Base-by-base conservation (phyloP, 805 yeast genomes). In the Saturnispora ahearnii region DNA sequence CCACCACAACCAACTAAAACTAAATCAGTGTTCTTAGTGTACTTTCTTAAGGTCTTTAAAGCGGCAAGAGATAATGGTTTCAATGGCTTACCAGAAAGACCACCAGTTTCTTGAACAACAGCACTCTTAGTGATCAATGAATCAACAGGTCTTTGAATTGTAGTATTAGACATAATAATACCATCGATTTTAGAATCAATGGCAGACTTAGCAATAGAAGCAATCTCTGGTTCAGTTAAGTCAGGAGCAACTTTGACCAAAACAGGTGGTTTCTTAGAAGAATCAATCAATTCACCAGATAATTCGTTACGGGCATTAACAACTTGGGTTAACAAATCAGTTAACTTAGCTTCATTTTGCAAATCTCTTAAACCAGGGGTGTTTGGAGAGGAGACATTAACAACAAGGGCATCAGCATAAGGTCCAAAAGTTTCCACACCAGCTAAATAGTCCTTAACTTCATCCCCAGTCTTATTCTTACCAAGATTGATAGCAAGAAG, bases 1-100 rank as follows among this genome's bases (percentile, higher is more conserved):
- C 98, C 98, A 51, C 98, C 98, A 68, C 96, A 89, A 32, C 98
- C 98, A 56, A 91, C 77, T 41, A 91, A 73, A 2, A 89, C 85
- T 55, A 89, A 66, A 48, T 79, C 74, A 1, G 84, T 76, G 53
- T 79, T 87, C 59, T 87, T 87, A 34, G 95, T 78, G 62, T 85
- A 76, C 58, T 85, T 82, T 51, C 93, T 80, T 57, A 91, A 79
- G 2, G 77, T 68, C 52, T 73, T 76, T 57, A 91, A 72, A 0
- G 95, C 93, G 54, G 78, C 69, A 51, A 91, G 70, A 2, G 96
- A 73, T 46, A 79, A 72, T 44, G 87, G 90, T 66, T 90, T 91
- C 50, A 91, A 73, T 15, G 98, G 98, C 51, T 77, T 77, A n/a
- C 98, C 98, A 0, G 96, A 86, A 37, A 91, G 76, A 1, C 98